Percentiles rank a stretch among this genome's conserved stretches.
These are phyloP conservation scores for Cordyceps javanica DNA, from an alignment of 2,329 filamentous ascomycete species.

Conservation along the genomic window DNA sequence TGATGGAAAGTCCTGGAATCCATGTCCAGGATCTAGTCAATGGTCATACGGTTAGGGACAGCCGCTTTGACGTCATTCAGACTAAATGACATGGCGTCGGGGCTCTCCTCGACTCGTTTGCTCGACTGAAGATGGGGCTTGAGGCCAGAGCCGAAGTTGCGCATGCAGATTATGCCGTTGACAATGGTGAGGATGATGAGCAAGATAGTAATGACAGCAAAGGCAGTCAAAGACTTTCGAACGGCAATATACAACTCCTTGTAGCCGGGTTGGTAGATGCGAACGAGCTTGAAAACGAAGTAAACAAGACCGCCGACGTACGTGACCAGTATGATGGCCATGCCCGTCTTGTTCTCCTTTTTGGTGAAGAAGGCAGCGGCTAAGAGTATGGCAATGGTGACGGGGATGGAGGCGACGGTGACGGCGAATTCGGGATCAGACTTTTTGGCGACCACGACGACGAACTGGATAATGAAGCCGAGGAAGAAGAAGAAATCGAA, in stretches of 20 bases:
- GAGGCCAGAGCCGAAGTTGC: constrained; percentile 84
- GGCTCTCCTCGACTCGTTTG: constrained; percentile 45
- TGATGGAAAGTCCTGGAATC: neutral
- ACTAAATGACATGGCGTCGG: constrained; percentile 50
- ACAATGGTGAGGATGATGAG: constrained; percentile 83
- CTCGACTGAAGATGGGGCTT: constrained; percentile 71
- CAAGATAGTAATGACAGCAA: constrained; percentile 86
- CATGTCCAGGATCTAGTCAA: constrained; percentile 38
- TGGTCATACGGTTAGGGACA: constrained; percentile 53
- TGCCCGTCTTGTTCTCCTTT: constrained; percentile 73
- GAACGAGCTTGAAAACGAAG: constrained; percentile 96
- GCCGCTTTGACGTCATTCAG: constrained; percentile 51
- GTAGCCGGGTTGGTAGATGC: constrained; percentile 73
- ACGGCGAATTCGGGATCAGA: constrained; percentile 72
- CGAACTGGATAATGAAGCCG: constrained; percentile 95
- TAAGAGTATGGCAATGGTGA: constrained; percentile 84
- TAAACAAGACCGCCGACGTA: constrained; percentile 88
- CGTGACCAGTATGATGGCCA: constrained; percentile 70
- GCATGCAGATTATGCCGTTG: constrained; percentile 80
- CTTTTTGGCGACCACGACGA: constrained; percentile 75
- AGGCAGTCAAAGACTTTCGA: constrained; percentile 80
- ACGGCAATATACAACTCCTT: constrained; percentile 65
- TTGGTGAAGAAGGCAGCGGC: constrained; percentile 80
- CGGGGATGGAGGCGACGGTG: constrained; percentile 81
- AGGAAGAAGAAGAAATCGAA: constrained; percentile 99